Base-by-base conservation (phyloP, 2,329 filamentous ascomycete genomes). In the Parasarocladium wereldwijsianum region DNA sequence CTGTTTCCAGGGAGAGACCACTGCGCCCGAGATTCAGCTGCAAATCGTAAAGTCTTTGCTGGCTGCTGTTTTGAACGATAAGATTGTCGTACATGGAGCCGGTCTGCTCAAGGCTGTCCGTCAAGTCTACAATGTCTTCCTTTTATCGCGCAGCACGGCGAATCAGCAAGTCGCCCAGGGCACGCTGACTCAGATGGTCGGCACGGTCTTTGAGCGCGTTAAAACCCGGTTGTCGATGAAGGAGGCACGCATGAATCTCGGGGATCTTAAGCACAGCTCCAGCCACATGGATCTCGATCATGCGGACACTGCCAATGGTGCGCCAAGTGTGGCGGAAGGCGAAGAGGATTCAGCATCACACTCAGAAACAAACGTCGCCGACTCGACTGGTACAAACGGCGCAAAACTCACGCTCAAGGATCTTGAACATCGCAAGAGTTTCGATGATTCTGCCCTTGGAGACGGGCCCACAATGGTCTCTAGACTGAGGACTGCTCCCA, bases 81-180 rank as follows among this genome's bases (percentile, higher is more conserved):
- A 96, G 60, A 93, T 96, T 40, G 85, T 98, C 24, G 92, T 98
- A 2, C 90, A 98, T 51, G 90, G 90, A 35, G 87, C 90, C 21
- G 92, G 90, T 38, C 66, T 98, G 37, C 66, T 98, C 40, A 98
- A 98, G 60, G 87, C 90, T 32, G 85, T 98, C 40, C 80, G 90
- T 42, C 84, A 96, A 54, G 93, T 94, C 34, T 98, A 98, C 64
- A 98, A 98, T 60, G 92, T 98, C 43, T 98, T 98, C 54, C 66
- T 98, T 36, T 72, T 96, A 29, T 96, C 87, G 40, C 85, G 90
- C 49, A 93, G 78, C 39, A 92, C 79, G 38, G 74, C 84, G 33
- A 98, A 96, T 50, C 90, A 98, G 60, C 86, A 93, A 52, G 83
- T 96, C 29, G 92, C 92, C 2, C 92, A 98, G 52, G 90, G 90